These are phyloP conservation scores for Quercus phellos DNA, from an alignment of 331 rosid species.

Conservation along the genomic window DNA sequence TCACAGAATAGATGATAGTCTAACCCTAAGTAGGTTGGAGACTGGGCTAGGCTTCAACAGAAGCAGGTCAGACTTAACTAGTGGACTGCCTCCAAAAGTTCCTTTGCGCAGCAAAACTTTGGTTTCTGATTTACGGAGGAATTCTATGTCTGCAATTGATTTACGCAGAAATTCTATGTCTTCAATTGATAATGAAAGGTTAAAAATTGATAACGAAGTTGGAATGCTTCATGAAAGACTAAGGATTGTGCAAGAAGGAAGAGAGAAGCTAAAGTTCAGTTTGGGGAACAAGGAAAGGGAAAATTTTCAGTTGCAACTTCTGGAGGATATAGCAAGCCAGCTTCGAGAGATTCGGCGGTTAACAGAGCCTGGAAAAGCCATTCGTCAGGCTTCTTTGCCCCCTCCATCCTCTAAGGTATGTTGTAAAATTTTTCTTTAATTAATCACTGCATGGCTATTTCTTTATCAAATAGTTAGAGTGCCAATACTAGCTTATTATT, in stretches of 20 bases:
- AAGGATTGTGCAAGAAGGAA: slow-evolving; percentile 41
- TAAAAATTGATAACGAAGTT: slow-evolving; percentile 45
- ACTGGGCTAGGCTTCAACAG: slow-evolving; percentile 14
- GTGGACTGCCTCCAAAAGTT: slow-evolving; percentile 28
- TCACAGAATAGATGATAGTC: slow-evolving; percentile 9
- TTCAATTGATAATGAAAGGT: slow-evolving; percentile 44
- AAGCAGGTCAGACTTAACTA: slow-evolving; percentile 23
- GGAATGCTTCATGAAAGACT: slow-evolving; percentile 48
- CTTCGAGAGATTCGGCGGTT: slow-evolving; percentile 33
- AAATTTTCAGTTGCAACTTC: slow-evolving; percentile 29
- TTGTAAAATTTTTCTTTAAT: neutral
- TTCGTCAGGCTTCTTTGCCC: slow-evolving; percentile 35
- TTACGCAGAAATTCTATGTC: slow-evolving; percentile 40
- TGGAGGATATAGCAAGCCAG: slow-evolving; percentile 36
- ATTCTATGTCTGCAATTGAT: neutral
- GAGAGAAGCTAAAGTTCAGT: slow-evolving; percentile 44
- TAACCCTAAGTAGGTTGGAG: slow-evolving; percentile 10
- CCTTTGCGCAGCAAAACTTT: slow-evolving; percentile 12
- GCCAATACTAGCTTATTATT: neutral
- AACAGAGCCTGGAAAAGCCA: slow-evolving; percentile 31
- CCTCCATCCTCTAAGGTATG: slow-evolving; percentile 42
- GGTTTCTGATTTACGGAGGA: slow-evolving; percentile 17
- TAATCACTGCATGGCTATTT: neutral
- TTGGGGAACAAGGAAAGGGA: slow-evolving; percentile 31
- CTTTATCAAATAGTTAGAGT: neutral